Evolutionary conservation across 192 early-diverging fungal genomes (phyloP), one percentile per base, ranked within the genome.

Genomic region (Backusella liffmaniae): DNA sequence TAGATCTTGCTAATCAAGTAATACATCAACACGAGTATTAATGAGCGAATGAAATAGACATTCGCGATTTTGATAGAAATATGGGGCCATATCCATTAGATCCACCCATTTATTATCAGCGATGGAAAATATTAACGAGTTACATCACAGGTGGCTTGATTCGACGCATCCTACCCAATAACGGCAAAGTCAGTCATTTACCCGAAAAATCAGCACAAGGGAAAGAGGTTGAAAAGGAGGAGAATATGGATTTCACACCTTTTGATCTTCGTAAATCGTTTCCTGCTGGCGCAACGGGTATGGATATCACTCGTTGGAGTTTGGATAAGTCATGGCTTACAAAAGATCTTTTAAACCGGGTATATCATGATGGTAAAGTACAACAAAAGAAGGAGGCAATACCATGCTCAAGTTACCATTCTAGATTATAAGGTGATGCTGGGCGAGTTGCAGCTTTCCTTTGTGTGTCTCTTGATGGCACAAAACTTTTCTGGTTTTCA

Each of bases 251-350:
- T 3, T 97, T 98, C 73, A 91, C 95, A 0, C 74, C 80, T 9
- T 88, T 96, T 73, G 91, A 99, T 74, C 83, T 97, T 41, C 89
- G 91, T 71, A 86, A 88, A 35, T 98, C 96, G 37, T 97, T 94
- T 75, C 92, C 93, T 0, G 46, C 80, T 8, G 88, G 88, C n/a
- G 93, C 94, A 4, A 80, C 88, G 0, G 90, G 90, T 0, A 80
- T 83, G 26, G 86, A 93, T 51, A 75, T 93, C 1, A 94, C 92
- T 46, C 87, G 87, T 68, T 96, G 94, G 85, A 94, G 92, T 80
- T 75, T 90, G 34, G 98, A 99, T 86, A 97, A 97, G 80, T 92
- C 91, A 39, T 98, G 92, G 90, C 86, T 98, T 34, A 81, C 96
- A 53, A 67, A 72, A 4, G 66, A 90, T 21, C 53, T 94, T 1